These are phyloP conservation scores for Amanita fuliginea DNA, from an alignment of 768 basidiomycete species.

Conservation along the genomic window DNA sequence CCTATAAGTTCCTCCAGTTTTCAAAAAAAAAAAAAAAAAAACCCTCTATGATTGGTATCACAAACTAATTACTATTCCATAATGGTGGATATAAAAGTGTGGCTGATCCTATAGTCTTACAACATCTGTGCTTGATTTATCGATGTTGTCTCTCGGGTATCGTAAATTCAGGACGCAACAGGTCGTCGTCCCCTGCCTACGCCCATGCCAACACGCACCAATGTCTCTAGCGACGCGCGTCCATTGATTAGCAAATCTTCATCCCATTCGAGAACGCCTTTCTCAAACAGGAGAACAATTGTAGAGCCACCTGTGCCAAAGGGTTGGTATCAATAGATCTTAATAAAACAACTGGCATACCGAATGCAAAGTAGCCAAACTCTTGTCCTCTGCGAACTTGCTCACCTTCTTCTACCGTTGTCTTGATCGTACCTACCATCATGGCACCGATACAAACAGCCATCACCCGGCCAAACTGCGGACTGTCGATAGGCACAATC, in stretches of 20 bases:
- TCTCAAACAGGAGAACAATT: slow-evolving; percentile 85
- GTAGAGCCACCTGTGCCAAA: slow-evolving; percentile 67
- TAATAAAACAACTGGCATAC: slow-evolving; percentile 29
- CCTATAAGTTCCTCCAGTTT: too few relatives aligned
- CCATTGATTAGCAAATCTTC: slow-evolving; percentile 83
- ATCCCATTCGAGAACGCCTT: slow-evolving; percentile 79
- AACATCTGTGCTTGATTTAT: too few relatives aligned
- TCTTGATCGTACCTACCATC: slow-evolving; percentile 90
- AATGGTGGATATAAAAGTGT: too few relatives aligned
- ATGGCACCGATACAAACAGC: slow-evolving; percentile 88
- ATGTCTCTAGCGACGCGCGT: slow-evolving; percentile 78
- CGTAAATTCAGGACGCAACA: background rate
- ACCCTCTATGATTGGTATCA: too few relatives aligned
- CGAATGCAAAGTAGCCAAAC: slow-evolving; percentile 92
- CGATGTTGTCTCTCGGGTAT: background rate
- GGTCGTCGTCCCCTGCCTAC: slow-evolving; percentile 34
- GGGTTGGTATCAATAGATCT: background rate
- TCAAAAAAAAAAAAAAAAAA: too few relatives aligned
- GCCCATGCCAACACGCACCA: slow-evolving; percentile 82
- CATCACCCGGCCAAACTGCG: slow-evolving; percentile 86
- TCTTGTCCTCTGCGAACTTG: slow-evolving; percentile 77
- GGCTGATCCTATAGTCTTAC: too few relatives aligned
- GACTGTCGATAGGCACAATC: slow-evolving; percentile 85
- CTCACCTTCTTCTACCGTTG: slow-evolving; percentile 81
- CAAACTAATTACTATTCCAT: too few relatives aligned